Base-by-base conservation (phyloP, 805 yeast genomes). In the Teunomyces kruisii region DNA sequence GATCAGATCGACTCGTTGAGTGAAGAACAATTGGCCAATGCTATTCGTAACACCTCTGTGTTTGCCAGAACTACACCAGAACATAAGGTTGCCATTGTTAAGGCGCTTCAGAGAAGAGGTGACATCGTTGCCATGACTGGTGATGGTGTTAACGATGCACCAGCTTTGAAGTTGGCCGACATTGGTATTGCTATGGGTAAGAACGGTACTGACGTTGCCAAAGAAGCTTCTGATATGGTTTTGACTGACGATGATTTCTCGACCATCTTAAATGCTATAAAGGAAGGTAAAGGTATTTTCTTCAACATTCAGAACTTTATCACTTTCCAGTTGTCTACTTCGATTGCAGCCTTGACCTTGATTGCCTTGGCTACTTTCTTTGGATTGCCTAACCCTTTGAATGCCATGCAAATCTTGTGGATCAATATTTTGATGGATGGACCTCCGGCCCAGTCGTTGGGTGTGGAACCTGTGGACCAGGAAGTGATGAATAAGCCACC, bases 111-210 rank as follows among this genome's bases (percentile, higher is more conserved):
- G 64, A 79, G 80, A 62, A 79, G 96, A 61, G 97, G 97, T 42
- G 96, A 92, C 64, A 83, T 92, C 50, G 98, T 92, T 42, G 99
- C 97, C 17, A 91, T 92, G 97, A 91, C 98, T n/a, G 99, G 99
- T 55, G 98, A 91, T 68, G 98, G 98, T 68, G 97, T 92, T 10
- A 91, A 91, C 64, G 98, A 91, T 73, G 98, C 98, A 0, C 98
- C 98, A n/a, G 97, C 98, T 4, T 76, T 92, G 56, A 91, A 92
- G 62, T 75, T 91, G 55, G 97, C 98, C 2, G 97, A 91, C 68
- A 91, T 91, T 55, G 98, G 98, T 58, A 88, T 92, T 55, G 84
- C 96, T 10, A 90, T 91, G 94, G 94, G 90, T 48, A 81, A 80
- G 55, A 84, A 86, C 72, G 99, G 99, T 48, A 94, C 98, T 0